Evolutionary conservation across 768 basidiomycete species (phyloP), one percentile per base, ranked within the genome.

Genomic region (Kwoniella bestiolae): DNA sequence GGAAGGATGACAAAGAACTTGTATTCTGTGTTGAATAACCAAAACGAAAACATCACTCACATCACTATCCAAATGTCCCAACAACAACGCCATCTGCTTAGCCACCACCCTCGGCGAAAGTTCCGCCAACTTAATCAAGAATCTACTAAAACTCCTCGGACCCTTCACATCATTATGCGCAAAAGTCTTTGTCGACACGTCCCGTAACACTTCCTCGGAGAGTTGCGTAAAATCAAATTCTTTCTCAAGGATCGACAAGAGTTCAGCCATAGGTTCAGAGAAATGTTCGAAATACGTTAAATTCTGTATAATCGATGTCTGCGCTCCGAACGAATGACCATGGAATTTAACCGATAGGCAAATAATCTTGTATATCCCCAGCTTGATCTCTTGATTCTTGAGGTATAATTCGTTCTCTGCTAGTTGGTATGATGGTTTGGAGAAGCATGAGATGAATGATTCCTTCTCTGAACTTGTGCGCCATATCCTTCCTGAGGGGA

Each of bases 261-360:
- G 88, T 70, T 97, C 95, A 0, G 96, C 95, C 88, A 97, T 90
- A 1, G 90, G 89, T 74, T 98, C 95, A 0, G 91, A 87, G 23
- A 96, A 86, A 76, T 98, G 95, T 71, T 99, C 96, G 70, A 89
- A 92, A 80, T 94, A 95, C 66, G 94, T 93, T 14, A 99, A 83
- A 51, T 87, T 88, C 77, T 96, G 94, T 82, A 95, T 90, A 81
- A 99, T 91, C 66, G 86, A 87, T 66, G 91, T 94, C 76, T 95
- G 93, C 0, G 91, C 91, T 23, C 89, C 88, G 67, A 90, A 86
- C 1, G 86, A 84, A 70, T 97, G 94, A 3, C 86, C 87, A 68
- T 97, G 94, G 71, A 90, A 87, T 78, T 97, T 98, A 65, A 97
- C 92, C 0, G 95, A 90, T 55, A 90, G 82, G 80, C 93, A 97